phyloP scores from a whole-genome alignment of 2,329 filamentous ascomycete species.

The Stromatinia cepivora region DNA sequence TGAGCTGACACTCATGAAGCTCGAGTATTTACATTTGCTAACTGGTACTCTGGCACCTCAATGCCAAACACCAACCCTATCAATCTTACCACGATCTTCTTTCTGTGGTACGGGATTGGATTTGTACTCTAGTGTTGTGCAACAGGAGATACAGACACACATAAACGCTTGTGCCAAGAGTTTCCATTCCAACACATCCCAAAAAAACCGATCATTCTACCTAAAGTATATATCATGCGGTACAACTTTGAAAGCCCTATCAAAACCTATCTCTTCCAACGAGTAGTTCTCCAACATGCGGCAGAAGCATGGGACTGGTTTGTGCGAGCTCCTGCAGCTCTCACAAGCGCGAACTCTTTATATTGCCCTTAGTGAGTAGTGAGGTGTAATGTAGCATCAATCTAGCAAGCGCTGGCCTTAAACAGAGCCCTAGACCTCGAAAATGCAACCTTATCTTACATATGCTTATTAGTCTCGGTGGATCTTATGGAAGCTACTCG shows the following conservation, averaged over 20 bases:
- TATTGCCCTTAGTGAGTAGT: background rate
- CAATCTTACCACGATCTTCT: background rate
- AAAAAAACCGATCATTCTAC: slow-evolving; percentile 15
- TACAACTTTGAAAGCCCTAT: background rate
- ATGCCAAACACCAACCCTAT: background rate
- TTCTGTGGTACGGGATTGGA: background rate
- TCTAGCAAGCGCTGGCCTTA: slow-evolving; percentile 5
- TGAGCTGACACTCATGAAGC: background rate
- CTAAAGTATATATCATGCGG: slow-evolving; percentile 15
- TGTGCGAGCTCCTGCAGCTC: background rate
- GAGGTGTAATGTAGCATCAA: slow-evolving; percentile 1
- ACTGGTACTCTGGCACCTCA: background rate
- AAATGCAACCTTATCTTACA: background rate
- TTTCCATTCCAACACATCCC: background rate
- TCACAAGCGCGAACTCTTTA: background rate
- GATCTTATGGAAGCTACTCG: background rate
- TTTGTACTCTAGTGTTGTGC: background rate
- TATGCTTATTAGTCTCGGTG: slow-evolving; percentile 8
- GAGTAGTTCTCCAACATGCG: slow-evolving; percentile 3
- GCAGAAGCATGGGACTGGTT: slow-evolving; percentile 13
- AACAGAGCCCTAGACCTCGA: background rate
- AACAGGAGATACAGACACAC: background rate
- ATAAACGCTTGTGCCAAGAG: slow-evolving; percentile 8
- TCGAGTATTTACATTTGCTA: background rate
- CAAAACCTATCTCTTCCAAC: background rate